Conservation (phyloP, 2,329 filamentous ascomycete genomes). For the Microcera coccophila region DNA sequence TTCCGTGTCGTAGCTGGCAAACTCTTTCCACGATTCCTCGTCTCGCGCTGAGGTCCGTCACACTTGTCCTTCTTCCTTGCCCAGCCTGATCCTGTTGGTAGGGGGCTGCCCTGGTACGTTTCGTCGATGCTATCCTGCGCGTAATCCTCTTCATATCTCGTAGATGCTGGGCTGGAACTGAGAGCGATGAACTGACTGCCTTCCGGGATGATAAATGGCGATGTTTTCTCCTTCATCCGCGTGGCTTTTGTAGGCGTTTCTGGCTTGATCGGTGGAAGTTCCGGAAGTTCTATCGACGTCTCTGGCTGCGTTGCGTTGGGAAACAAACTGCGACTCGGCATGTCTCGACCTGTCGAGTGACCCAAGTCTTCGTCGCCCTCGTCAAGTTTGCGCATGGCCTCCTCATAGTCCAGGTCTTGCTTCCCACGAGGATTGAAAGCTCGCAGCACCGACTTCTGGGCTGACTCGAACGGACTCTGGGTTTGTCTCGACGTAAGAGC, state of each 20-base stretch:
- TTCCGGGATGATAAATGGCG: conserved; percentile 25
- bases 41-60: conserved; percentile 11
- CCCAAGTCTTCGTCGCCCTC: conserved; percentile 30
- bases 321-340: conserved; percentile 28
- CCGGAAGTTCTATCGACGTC: not conserved
- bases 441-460: conserved; percentile 23
- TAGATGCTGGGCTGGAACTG: conserved; percentile 26
- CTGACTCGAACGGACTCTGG: conserved; percentile 32
- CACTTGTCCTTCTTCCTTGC: conserved; percentile 16
- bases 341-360: conserved; percentile 21
- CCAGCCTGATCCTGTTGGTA: conserved; percentile 17
- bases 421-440: conserved; percentile 24
- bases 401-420: conserved; percentile 40
- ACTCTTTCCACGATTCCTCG: conserved; percentile 19
- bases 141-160: conserved; percentile 17
- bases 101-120: conserved; percentile 19
- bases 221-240: conserved; percentile 14
- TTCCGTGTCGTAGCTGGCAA: conserved; percentile 10
- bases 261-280: conserved; percentile 4
- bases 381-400: conserved; percentile 42
- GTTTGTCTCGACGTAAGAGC: conserved; percentile 36
- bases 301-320: conserved; percentile 32
- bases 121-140: conserved; percentile 20
- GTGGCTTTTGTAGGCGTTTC: conserved; percentile 11
- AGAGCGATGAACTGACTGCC: conserved; percentile 32